Evolutionary conservation across 2,329 filamentous ascomycete genomes (phyloP).

Genomic region (Emergomyces pasteurianus): DNA sequence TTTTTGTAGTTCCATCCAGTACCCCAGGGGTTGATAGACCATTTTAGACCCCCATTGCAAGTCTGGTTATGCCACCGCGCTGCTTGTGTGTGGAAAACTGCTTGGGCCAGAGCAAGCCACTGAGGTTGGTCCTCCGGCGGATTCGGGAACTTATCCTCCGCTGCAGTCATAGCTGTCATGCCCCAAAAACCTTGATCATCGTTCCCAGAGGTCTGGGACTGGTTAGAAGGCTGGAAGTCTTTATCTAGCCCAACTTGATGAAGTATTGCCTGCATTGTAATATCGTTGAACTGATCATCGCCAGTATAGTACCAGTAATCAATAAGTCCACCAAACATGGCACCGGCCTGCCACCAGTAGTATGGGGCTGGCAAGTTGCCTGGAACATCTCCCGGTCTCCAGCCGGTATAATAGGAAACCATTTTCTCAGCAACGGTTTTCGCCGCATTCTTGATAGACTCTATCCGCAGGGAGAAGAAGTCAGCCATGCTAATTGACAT

Average conservation of each 20-base stretch:
- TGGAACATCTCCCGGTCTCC: slow-evolving; percentile 20
- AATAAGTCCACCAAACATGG: slow-evolving; percentile 43
- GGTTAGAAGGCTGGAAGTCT: slow-evolving; percentile 62
- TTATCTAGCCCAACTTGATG: slow-evolving; percentile 60
- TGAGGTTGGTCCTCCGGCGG: slow-evolving; percentile 51
- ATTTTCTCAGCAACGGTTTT: slow-evolving; percentile 22
- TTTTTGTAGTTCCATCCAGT: slow-evolving; percentile 52
- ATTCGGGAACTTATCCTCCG: slow-evolving; percentile 63
- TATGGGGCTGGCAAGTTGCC: slow-evolving; percentile 24
- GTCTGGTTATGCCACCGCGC: slow-evolving; percentile 53
- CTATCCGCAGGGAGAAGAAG: slow-evolving; percentile 23
- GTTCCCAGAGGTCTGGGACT: slow-evolving; percentile 37
- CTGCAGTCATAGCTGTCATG: slow-evolving; percentile 67
- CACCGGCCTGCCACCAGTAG: slow-evolving; percentile 29
- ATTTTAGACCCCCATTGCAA: slow-evolving; percentile 66
- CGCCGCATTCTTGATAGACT: slow-evolving; percentile 25
- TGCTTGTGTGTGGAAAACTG: slow-evolving; percentile 68
- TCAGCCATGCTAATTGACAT: background rate
- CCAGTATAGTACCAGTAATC: slow-evolving; percentile 76
- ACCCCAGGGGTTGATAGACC: slow-evolving; percentile 77
- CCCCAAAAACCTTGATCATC: slow-evolving; percentile 68
- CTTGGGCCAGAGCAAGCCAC: slow-evolving; percentile 68
- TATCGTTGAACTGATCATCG: slow-evolving; percentile 57
- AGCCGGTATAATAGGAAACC: slow-evolving; percentile 25
- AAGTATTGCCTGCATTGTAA: slow-evolving; percentile 56